phyloP scores from a whole-genome alignment of 192 early-diverging fungal genomes.

The Backusella mclennaniae region DNA sequence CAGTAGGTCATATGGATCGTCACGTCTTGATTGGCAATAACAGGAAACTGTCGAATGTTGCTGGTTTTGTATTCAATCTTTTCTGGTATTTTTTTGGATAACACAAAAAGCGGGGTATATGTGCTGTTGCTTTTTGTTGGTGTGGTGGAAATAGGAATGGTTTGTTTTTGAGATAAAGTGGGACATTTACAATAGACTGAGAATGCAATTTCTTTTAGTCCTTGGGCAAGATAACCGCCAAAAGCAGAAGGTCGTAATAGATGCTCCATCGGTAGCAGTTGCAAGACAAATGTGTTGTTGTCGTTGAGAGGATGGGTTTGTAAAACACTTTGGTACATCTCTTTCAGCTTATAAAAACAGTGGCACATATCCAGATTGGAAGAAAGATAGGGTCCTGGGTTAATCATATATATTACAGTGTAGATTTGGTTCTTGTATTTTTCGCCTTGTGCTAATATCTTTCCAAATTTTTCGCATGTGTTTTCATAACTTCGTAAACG shows the following conservation, averaged over 20 bases:
- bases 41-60: slow-evolving; percentile 30
- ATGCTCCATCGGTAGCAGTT: slow-evolving; percentile 47
- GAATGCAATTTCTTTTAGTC: slow-evolving; percentile 49
- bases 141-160: neutral
- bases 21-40: slow-evolving; percentile 24
- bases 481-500: slow-evolving; percentile 10
- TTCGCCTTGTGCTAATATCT: neutral
- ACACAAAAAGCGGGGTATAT: slow-evolving; percentile 41
- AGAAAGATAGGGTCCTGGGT: slow-evolving; percentile 41
- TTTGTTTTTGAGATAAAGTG: slow-evolving; percentile 8
- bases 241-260: slow-evolving; percentile 42
- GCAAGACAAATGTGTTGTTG: slow-evolving; percentile 39
- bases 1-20: slow-evolving; percentile 49
- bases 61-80: slow-evolving; percentile 37
- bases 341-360: slow-evolving; percentile 47
- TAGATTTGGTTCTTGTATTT: slow-evolving; percentile 24
- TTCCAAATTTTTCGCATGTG: slow-evolving; percentile 1
- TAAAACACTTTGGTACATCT: slow-evolving; percentile 34
- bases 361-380: slow-evolving; percentile 45
- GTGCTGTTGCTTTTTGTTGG: neutral
- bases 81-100: slow-evolving; percentile 38
- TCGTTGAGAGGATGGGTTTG: slow-evolving; percentile 29
- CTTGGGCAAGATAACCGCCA: slow-evolving; percentile 45
- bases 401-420: slow-evolving; percentile 48
- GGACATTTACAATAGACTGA: slow-evolving; percentile 49